Conservation (phyloP, 306 rosid species). For the Ochetophila trinervis region DNA sequence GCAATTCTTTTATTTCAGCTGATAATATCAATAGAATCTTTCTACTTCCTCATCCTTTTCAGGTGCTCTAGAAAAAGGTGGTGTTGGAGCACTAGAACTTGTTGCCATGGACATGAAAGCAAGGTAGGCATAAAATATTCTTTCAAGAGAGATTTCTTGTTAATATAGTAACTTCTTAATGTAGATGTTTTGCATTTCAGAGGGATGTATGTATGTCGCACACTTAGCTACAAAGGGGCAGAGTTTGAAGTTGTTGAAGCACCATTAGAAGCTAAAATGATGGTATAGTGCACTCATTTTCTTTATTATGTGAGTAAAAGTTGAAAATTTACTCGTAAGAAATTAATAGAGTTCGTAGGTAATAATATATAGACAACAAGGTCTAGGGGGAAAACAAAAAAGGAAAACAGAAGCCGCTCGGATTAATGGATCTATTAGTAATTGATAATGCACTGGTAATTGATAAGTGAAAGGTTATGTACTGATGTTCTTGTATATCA, state of each 20-base stretch:
- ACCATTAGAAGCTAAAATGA: constrained; percentile 85
- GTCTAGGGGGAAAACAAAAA: not conserved
- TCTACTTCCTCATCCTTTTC: constrained; percentile 25
- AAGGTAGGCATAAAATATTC: constrained; percentile 46
- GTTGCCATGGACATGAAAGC: constrained; percentile 99
- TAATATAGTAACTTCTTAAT: not conserved
- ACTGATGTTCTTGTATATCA: too few species aligned
- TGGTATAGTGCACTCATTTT: constrained; percentile 53
- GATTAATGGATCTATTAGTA: too few species aligned
- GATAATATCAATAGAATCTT: constrained; percentile 7
- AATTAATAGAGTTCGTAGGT: not conserved
- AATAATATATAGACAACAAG: not conserved
- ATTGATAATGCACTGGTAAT: too few species aligned
- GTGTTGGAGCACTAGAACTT: constrained; percentile 98
- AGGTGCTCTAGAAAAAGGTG: constrained; percentile 95
- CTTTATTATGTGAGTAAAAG: constrained; percentile 5
- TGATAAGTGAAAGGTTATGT: too few species aligned
- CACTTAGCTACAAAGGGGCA: constrained; percentile 86
- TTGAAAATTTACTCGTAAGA: not conserved
- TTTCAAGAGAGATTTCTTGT: not conserved
- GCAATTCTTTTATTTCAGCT: not conserved
- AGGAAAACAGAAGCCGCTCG: not conserved
- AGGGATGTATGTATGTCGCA: constrained; percentile 98
- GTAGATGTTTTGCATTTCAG: constrained; percentile 39
- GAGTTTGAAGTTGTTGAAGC: constrained; percentile 94